These are phyloP conservation scores for Tilletia walkeri DNA, from an alignment of 1,284 basidiomycete genomes.

Conservation along the genomic window DNA sequence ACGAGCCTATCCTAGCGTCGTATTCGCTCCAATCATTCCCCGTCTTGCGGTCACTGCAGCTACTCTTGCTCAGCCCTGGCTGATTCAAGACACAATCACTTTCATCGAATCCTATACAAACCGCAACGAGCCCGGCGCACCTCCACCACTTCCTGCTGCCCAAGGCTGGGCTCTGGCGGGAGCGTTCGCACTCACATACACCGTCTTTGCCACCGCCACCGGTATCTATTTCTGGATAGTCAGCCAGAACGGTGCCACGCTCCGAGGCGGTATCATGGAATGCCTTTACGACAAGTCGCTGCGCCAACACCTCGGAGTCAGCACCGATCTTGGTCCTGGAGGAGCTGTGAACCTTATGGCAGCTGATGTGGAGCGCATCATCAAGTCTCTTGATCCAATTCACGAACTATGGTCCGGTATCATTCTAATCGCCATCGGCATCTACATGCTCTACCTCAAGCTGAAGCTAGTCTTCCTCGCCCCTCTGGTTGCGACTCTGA, in stretches of 20 bases:
- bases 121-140: conserved; percentile 16
- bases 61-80: conserved; percentile 38
- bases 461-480: conserved; percentile 42
- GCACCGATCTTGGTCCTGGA: conserved; percentile 40
- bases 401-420: conserved; percentile 41
- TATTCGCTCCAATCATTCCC: conserved; percentile 39
- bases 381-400: conserved; percentile 31
- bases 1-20: conserved; percentile 12
- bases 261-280: conserved; percentile 44
- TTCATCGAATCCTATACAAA: conserved; percentile 38
- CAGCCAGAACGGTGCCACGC: conserved; percentile 33
- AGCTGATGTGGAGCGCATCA: conserved; percentile 46
- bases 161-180: conserved; percentile 49
- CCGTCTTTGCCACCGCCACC: conserved; percentile 33
- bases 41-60: conserved; percentile 32
- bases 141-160: conserved; percentile 31
- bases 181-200: conserved; percentile 44
- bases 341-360: conserved; percentile 47
- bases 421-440: conserved; percentile 37
- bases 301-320: conserved; percentile 34
- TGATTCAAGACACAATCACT: conserved; percentile 39
- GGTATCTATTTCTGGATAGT: conserved; percentile 37
- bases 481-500: conserved; percentile 32
- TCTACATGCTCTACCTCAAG: conserved; percentile 40
- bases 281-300: conserved; percentile 46